phyloP scores from a whole-genome alignment of 495 filamentous ascomycete species.

The Immersiella caudata region DNA sequence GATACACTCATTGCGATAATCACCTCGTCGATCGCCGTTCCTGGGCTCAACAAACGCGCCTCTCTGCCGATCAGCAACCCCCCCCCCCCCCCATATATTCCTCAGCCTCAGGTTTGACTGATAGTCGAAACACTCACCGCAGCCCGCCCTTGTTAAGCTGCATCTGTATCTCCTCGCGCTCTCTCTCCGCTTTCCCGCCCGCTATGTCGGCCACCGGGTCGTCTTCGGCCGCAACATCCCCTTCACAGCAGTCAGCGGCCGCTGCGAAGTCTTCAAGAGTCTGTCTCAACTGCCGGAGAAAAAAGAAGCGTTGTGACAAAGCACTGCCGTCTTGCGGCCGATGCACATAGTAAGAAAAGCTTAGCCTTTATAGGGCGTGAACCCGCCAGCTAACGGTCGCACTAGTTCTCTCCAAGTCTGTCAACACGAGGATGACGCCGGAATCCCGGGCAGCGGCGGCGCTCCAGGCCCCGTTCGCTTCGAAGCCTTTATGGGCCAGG shows the following conservation, averaged over 20 bases:
- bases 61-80: neutral
- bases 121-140: neutral
- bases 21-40: neutral
- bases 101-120: neutral
- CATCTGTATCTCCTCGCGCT: neutral
- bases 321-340: constrained; percentile 30
- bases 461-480: constrained; percentile 19
- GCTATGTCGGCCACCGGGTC: constrained; percentile 7
- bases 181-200: neutral
- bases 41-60: neutral
- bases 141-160: neutral
- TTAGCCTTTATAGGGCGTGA: neutral
- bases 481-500: constrained; percentile 24
- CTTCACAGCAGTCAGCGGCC: constrained; percentile 19
- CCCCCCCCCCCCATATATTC: neutral
- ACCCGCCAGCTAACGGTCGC: constrained; percentile 8
- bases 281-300: constrained; percentile 34
- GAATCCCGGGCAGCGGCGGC: constrained; percentile 13
- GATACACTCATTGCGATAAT: neutral
- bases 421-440: constrained; percentile 33
- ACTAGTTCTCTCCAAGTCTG: constrained; percentile 30
- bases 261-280: constrained; percentile 29
- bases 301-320: constrained; percentile 38
- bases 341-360: constrained; percentile 31
- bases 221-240: constrained; percentile 29